Percentiles rank a stretch among this genome's conserved stretches.
phyloP scores from a whole-genome alignment of 768 basidiomycete genomes.

The Auricularia sp. region DNA sequence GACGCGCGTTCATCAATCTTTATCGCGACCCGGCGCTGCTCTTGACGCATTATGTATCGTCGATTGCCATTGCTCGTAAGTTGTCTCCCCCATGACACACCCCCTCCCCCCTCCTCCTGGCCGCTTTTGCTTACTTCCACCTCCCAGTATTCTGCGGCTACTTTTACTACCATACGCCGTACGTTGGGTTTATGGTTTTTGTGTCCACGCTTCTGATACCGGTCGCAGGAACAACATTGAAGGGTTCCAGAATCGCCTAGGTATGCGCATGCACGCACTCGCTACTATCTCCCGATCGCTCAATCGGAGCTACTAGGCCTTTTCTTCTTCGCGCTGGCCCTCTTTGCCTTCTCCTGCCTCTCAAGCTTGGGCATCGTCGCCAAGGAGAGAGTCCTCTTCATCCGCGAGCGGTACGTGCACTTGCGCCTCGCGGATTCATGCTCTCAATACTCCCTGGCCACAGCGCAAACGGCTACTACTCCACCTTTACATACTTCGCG shows the following conservation, averaged over 20 bases:
- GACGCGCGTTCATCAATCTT: slow-evolving; percentile 94
- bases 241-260: slow-evolving; percentile 92
- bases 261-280: slow-evolving; percentile 23
- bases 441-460: not conserved
- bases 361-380: slow-evolving; percentile 91
- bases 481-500: slow-evolving; percentile 90
- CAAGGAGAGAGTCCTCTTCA: slow-evolving; percentile 90
- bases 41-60: slow-evolving; percentile 79
- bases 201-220: not conserved
- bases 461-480: slow-evolving; percentile 96
- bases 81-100: slow-evolving; percentile 12
- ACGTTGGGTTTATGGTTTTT: slow-evolving; percentile 15
- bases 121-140: not conserved
- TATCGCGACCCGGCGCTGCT: slow-evolving; percentile 91
- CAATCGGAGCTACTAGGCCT: slow-evolving; percentile 46
- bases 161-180: slow-evolving; percentile 83
- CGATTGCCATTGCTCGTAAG: slow-evolving; percentile 76
- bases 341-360: slow-evolving; percentile 94
- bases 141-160: slow-evolving; percentile 79
- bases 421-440: not conserved
- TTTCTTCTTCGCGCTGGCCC: slow-evolving; percentile 94
- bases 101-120: not conserved
- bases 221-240: slow-evolving; percentile 70
- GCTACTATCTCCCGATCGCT: not conserved
- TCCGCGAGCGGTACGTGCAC: slow-evolving; percentile 74